phyloP scores from a whole-genome alignment of 106 monocot species.

The Dendrobium officinale region DNA sequence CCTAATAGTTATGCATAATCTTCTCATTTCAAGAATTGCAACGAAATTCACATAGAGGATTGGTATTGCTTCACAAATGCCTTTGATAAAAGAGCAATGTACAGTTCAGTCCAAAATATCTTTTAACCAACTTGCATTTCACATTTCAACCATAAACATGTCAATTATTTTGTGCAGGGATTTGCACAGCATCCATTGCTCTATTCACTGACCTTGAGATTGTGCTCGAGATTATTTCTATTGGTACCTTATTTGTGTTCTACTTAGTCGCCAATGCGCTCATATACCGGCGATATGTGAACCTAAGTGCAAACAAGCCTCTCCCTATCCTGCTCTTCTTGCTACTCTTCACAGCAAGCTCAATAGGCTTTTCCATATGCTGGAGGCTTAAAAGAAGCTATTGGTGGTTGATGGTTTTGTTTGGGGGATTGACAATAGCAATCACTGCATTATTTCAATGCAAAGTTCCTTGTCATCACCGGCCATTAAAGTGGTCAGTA shows the following conservation, averaged over 20 bases:
- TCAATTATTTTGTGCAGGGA: conserved; percentile 24
- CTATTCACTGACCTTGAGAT: conserved; percentile 64
- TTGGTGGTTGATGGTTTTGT: conserved; percentile 30
- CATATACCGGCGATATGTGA: conserved; percentile 49
- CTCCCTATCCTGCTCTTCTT: conserved; percentile 45
- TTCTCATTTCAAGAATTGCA: background rate
- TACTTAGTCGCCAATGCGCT: conserved; percentile 76
- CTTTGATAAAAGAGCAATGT: no score
- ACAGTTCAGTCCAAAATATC: background rate
- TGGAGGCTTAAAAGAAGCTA: conserved; percentile 33
- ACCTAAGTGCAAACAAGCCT: conserved; percentile 15
- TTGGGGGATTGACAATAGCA: conserved; percentile 17
- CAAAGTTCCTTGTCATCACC: conserved; percentile 8
- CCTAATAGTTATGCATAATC: background rate
- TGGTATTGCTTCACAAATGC: no score
- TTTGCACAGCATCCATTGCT: conserved; percentile 70
- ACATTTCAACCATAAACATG: background rate
- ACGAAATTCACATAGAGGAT: no score
- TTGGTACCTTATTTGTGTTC: conserved; percentile 66
- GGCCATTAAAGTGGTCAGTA: conserved; percentile 39
- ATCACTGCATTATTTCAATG: conserved; percentile 35
- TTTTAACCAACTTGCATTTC: background rate
- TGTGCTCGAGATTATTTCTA: conserved; percentile 60
- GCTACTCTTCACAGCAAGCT: conserved; percentile 35
- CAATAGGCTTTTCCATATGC: conserved; percentile 46